Evolutionary conservation across 306 rosid genomes (phyloP).

Genomic region (Sechiopsis laciniata): DNA sequence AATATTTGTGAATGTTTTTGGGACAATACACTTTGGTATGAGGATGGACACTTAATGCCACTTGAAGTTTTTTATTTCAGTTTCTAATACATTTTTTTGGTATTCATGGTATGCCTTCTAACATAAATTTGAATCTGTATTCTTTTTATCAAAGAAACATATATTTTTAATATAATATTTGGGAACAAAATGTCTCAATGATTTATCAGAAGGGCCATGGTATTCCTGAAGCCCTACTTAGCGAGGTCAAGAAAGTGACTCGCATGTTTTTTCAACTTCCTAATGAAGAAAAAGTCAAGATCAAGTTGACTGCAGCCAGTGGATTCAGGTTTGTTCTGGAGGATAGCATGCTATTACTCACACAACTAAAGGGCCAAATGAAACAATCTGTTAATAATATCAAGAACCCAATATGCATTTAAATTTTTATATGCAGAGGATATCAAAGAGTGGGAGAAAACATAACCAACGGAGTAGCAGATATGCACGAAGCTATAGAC

Average conservation of each 20-base stretch:
- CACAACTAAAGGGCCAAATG: background rate
- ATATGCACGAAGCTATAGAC: slow-evolving; percentile 92
- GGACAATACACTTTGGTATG: background rate
- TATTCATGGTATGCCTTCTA: background rate
- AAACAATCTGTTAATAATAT: background rate
- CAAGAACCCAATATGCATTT: background rate
- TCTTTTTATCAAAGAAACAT: background rate
- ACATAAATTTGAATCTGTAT: background rate
- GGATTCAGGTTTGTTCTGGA: slow-evolving; percentile 61
- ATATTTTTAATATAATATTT: background rate
- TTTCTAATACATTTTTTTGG: background rate
- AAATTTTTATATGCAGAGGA: slow-evolving; percentile 53
- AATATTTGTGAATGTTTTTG: background rate
- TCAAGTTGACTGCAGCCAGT: slow-evolving; percentile 55
- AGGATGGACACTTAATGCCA: too few species aligned
- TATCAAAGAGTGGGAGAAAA: slow-evolving; percentile 75
- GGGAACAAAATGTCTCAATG: slow-evolving; percentile 3
- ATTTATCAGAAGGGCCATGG: slow-evolving; percentile 72
- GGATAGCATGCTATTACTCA: slow-evolving; percentile 2
- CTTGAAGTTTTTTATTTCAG: background rate
- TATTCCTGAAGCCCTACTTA: slow-evolving; percentile 54
- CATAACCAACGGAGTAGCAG: slow-evolving; percentile 71
- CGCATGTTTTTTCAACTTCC: slow-evolving; percentile 68
- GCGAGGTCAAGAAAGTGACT: slow-evolving; percentile 44
- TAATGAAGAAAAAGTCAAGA: slow-evolving; percentile 65